These are phyloP conservation scores for Penicillium janthinellum DNA, from an alignment of 2,329 filamentous ascomycete genomes.

Conservation along the genomic window DNA sequence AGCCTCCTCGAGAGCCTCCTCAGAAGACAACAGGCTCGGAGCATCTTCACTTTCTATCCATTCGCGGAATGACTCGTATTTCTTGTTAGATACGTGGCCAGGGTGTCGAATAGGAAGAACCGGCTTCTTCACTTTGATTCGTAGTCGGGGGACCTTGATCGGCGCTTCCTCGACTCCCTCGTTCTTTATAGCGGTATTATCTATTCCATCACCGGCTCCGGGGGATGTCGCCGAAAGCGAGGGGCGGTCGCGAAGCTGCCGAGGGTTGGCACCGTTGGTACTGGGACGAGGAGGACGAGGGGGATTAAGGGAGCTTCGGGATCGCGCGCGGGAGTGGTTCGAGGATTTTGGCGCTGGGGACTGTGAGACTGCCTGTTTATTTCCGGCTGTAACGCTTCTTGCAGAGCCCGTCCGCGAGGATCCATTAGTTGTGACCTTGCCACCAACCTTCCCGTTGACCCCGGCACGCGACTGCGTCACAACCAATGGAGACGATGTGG, in stretches of 20 bases:
- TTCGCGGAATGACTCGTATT: constrained; percentile 61
- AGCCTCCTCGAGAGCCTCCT: constrained; percentile 69
- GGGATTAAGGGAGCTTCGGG: constrained; percentile 32
- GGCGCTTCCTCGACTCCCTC: constrained; percentile 25
- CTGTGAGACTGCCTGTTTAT: constrained; percentile 27
- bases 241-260: constrained; percentile 29
- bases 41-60: constrained; percentile 60
- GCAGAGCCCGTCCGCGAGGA: constrained; percentile 30
- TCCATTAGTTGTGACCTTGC: constrained; percentile 35
- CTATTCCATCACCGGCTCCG: constrained; percentile 9
- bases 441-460: constrained; percentile 34
- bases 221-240: constrained; percentile 29
- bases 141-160: constrained; percentile 38
- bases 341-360: constrained; percentile 31
- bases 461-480: constrained; percentile 32
- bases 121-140: constrained; percentile 56
- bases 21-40: constrained; percentile 53
- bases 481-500: constrained; percentile 36
- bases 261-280: constrained; percentile 28
- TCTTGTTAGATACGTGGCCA: constrained; percentile 50
- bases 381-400: constrained; percentile 24
- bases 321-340: constrained; percentile 31
- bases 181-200: constrained; percentile 16
- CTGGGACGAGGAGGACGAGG: constrained; percentile 20
- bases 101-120: constrained; percentile 55